Evolutionary conservation across 345 rosid species (phyloP).

Genomic region (Kandelia obovata): DNA sequence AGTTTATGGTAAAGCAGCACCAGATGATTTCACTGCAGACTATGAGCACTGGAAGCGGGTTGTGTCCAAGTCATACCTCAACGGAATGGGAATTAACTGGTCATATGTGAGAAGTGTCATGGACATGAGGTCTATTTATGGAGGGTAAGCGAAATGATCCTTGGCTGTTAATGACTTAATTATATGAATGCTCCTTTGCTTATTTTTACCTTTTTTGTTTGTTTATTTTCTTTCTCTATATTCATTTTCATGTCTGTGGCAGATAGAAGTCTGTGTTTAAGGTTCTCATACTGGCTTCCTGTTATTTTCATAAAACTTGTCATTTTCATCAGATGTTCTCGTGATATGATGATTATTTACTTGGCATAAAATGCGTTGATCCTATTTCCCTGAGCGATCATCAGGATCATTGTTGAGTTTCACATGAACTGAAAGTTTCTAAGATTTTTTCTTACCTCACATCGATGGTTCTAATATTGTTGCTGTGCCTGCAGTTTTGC

Average conservation of each 20-base stretch:
- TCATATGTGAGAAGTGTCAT: conserved; percentile 75
- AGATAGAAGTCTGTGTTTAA: background rate
- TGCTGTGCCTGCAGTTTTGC: conserved; percentile 62
- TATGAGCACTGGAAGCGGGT: conserved; percentile 85
- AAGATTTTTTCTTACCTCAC: background rate
- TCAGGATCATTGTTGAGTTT: background rate
- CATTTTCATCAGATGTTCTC: no score
- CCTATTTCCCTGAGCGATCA: background rate
- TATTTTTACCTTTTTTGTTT: background rate
- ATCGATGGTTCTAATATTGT: conserved; percentile 12
- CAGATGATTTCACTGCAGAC: conserved; percentile 79
- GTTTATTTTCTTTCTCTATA: background rate
- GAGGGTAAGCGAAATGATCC: conserved; percentile 59
- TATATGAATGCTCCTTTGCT: background rate
- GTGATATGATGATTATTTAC: background rate
- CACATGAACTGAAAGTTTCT: background rate
- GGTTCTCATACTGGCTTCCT: no score
- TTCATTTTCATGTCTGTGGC: background rate
- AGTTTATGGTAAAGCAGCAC: conserved; percentile 88
- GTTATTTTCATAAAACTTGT: no score
- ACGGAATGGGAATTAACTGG: conserved; percentile 88
- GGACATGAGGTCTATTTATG: conserved; percentile 96
- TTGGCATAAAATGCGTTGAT: background rate
- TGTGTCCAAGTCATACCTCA: conserved; percentile 74
- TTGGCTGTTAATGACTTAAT: background rate